These are phyloP conservation scores for Ashbya aceris DNA, from an alignment of 1,139 yeast species.

Conservation along the genomic window DNA sequence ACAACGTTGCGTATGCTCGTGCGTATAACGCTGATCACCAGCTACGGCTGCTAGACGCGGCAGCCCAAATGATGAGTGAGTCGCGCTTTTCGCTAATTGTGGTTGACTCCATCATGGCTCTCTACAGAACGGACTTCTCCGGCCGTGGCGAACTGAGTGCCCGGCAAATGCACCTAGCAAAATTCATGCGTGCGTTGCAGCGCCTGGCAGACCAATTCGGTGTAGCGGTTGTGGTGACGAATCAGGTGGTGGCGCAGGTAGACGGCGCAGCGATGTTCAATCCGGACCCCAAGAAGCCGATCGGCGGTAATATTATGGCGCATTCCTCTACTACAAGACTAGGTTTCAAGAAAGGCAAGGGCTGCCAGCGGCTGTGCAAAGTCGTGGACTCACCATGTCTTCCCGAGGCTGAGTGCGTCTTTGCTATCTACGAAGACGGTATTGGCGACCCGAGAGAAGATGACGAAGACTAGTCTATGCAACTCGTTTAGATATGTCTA, in stretches of 20 bases:
- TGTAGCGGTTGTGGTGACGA: slow-evolving; percentile 94
- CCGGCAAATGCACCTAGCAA: slow-evolving; percentile 89
- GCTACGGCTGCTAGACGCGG: slow-evolving; percentile 72
- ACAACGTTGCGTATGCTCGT: slow-evolving; percentile 94
- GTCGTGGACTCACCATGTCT: slow-evolving; percentile 87
- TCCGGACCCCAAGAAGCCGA: slow-evolving; percentile 98
- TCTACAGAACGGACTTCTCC: slow-evolving; percentile 87
- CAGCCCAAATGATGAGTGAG: slow-evolving; percentile 95
- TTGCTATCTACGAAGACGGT: slow-evolving; percentile 95
- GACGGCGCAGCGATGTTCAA: slow-evolving; percentile 85
- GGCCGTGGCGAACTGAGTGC: slow-evolving; percentile 97
- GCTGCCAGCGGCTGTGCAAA: slow-evolving; percentile 86
- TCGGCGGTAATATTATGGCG: slow-evolving; percentile 97
- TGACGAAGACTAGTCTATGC: slow-evolving; percentile 34
- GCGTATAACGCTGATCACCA: slow-evolving; percentile 98
- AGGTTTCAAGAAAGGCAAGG: slow-evolving; percentile 82
- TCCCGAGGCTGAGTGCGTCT: slow-evolving; percentile 90
- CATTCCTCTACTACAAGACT: slow-evolving; percentile 93
- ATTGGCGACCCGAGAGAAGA: slow-evolving; percentile 90
- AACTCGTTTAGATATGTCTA: not conserved
- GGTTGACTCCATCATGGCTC: slow-evolving; percentile 94
- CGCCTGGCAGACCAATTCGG: slow-evolving; percentile 96
- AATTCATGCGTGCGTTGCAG: slow-evolving; percentile 83
- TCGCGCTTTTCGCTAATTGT: slow-evolving; percentile 73
- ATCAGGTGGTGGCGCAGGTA: slow-evolving; percentile 97